Conservation (phyloP, 2,329 filamentous ascomycete species). For the Rhynchosporium secalis region DNA sequence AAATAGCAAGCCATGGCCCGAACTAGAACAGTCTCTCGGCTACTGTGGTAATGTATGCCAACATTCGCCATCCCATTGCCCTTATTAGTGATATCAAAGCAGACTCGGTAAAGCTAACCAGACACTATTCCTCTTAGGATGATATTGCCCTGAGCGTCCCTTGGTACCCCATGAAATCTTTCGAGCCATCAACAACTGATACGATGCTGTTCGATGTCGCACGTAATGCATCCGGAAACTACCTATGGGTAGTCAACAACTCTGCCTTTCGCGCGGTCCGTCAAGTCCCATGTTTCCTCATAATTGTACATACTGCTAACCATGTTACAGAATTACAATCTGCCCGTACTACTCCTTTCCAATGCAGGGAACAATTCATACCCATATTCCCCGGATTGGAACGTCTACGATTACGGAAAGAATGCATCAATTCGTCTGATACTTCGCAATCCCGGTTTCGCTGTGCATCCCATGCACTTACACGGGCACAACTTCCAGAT, state of each 20-base stretch:
- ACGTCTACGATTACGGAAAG: constrained; percentile 53
- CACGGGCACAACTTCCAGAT: constrained; percentile 73
- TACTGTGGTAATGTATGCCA: constrained; percentile 42
- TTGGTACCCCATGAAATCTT: background rate
- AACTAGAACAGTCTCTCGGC: constrained; percentile 42
- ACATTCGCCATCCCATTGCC: background rate
- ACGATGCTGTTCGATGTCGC: background rate
- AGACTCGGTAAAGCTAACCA: too few relatives aligned
- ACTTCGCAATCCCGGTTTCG: constrained; percentile 49
- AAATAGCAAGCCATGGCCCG: constrained; percentile 50
- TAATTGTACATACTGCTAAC: constrained; percentile 43
- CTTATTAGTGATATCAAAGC: background rate
- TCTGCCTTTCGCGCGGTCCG: too few relatives aligned
- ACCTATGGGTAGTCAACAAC: background rate
- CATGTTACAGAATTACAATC: constrained; percentile 58
- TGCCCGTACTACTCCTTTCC: constrained; percentile 55
- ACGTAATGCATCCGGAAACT: background rate
- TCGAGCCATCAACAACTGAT: background rate
- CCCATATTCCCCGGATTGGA: constrained; percentile 49
- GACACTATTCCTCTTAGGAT: background rate
- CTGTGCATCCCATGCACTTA: constrained; percentile 64
- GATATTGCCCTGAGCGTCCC: background rate
- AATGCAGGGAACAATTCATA: constrained; percentile 54
- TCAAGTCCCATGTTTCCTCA: too few relatives aligned
- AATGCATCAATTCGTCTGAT: constrained; percentile 60